Evolutionary conservation across 106 monocot species (phyloP).

Genomic region (Acorus gramineus): DNA sequence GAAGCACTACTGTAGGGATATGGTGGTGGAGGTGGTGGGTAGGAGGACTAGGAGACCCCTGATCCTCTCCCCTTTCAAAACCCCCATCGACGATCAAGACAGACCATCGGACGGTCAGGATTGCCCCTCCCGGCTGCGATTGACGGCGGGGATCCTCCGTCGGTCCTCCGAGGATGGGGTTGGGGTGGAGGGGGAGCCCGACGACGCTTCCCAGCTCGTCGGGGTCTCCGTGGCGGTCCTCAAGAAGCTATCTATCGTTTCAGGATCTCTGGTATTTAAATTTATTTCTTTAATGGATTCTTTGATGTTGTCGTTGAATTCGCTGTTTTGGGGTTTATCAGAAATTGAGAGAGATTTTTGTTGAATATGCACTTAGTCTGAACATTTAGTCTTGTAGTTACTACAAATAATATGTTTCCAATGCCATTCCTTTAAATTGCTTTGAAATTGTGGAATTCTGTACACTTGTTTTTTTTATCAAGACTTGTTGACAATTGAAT

Average conservation of each 20-base stretch:
- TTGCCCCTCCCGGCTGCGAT: conserved; percentile 10
- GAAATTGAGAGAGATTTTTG: too few relatives aligned
- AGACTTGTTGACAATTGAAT: too few relatives aligned
- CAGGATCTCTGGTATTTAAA: conserved; percentile 66
- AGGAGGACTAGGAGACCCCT: conserved; percentile 46
- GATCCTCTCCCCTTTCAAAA: conserved; percentile 47
- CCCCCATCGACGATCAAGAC: conserved; percentile 23
- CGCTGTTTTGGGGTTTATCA: not conserved
- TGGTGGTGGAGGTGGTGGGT: conserved; percentile 38
- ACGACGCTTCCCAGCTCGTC: conserved; percentile 32
- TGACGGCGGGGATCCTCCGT: conserved; percentile 62
- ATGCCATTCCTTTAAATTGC: too few relatives aligned
- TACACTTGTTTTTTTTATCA: too few relatives aligned
- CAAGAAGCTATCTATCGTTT: conserved; percentile 36
- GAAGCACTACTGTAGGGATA: not conserved
- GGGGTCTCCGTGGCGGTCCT: conserved; percentile 44
- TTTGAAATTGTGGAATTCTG: too few relatives aligned
- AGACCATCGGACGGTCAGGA: not conserved
- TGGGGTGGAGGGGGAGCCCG: conserved; percentile 6
- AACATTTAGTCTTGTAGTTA: too few relatives aligned
- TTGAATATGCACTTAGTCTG: too few relatives aligned
- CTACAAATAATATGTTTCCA: too few relatives aligned
- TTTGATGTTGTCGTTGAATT: not conserved
- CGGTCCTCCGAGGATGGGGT: conserved; percentile 13
- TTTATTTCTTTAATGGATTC: not conserved